These are phyloP conservation scores for Blastomyces gilchristii DNA, from an alignment of 2,329 filamentous ascomycete genomes.

Conservation along the genomic window DNA sequence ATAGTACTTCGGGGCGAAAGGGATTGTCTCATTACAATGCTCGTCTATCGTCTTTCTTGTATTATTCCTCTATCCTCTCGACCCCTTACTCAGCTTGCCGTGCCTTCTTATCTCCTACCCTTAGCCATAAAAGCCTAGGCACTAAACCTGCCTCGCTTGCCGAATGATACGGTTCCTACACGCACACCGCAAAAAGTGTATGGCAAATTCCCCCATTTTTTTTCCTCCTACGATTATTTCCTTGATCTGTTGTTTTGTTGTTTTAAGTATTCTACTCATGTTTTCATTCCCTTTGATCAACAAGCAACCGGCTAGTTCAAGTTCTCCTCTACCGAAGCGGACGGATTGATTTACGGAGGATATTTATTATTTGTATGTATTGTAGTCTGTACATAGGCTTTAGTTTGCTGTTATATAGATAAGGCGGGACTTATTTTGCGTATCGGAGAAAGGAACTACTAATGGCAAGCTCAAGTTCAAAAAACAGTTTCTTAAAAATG, in stretches of 20 bases:
- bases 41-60: background rate
- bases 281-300: background rate
- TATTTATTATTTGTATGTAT: background rate
- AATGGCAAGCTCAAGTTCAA: background rate
- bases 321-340: background rate
- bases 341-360: background rate
- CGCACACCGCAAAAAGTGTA: background rate
- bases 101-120: background rate
- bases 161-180: background rate
- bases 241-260: background rate
- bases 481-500: background rate
- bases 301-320: background rate
- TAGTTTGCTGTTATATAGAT: background rate
- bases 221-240: too few species aligned
- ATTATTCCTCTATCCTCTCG: background rate
- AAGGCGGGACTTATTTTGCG: background rate
- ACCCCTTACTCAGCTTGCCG: background rate
- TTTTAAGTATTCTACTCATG: background rate
- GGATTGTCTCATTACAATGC: background rate
- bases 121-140: background rate
- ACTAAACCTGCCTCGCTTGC: background rate
- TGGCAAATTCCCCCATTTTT: background rate
- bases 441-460: background rate
- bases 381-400: background rate
- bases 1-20: background rate